These are phyloP conservation scores for Potentilla sterilis DNA, from an alignment of 306 rosid genomes.

Conservation along the genomic window DNA sequence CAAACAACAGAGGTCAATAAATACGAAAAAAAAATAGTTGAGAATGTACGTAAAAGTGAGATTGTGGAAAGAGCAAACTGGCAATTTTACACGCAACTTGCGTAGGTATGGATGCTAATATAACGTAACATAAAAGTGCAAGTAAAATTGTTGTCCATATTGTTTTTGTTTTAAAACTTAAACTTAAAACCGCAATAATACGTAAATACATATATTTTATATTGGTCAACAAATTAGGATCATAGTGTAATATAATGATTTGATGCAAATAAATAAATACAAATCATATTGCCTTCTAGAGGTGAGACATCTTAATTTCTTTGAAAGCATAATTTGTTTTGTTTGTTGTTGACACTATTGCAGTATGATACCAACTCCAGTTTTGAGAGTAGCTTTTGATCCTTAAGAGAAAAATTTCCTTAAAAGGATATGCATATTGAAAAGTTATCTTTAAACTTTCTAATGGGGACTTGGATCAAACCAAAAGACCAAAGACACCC, in stretches of 20 bases:
- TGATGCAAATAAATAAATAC: neutral
- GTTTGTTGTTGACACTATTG: neutral
- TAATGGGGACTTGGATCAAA: constrained; percentile 9
- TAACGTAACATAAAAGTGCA: too few species aligned
- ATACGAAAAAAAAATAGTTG: too few species aligned
- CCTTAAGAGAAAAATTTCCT: constrained; percentile 18
- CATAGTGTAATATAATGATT: neutral
- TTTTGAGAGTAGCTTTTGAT: constrained; percentile 7
- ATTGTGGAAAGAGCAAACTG: too few species aligned
- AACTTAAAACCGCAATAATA: too few species aligned
- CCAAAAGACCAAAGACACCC: constrained; percentile 3
- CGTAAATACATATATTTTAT: too few species aligned
- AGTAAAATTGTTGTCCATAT: too few species aligned
- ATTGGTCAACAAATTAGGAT: too few species aligned
- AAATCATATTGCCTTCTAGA: neutral
- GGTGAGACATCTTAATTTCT: neutral
- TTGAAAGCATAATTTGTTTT: neutral
- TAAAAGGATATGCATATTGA: constrained; percentile 13
- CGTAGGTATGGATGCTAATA: too few species aligned
- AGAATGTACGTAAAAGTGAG: too few species aligned
- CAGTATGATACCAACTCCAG: neutral
- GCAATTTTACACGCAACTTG: too few species aligned
- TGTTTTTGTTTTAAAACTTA: too few species aligned
- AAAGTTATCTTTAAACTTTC: constrained; percentile 18
- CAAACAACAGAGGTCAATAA: too few species aligned